Evolutionary conservation across 2,329 filamentous ascomycete genomes (phyloP).

Genomic region (Ophiocordyceps camponoti-saundersi): DNA sequence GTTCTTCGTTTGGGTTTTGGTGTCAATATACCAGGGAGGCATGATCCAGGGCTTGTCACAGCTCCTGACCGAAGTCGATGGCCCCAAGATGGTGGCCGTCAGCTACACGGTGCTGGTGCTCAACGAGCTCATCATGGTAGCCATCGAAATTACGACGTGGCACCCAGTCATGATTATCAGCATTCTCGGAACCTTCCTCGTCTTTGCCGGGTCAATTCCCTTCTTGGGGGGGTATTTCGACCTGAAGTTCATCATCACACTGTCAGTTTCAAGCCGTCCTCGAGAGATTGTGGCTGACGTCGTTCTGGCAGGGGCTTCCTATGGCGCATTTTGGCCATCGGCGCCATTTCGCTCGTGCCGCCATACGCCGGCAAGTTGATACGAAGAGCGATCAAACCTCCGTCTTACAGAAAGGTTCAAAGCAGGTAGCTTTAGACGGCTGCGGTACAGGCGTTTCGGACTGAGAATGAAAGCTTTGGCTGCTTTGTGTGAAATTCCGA

Average conservation of each 20-base stretch:
- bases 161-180: conserved; percentile 79
- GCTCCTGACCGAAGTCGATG: conserved; percentile 63
- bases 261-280: conserved; percentile 24
- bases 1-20: conserved; percentile 92
- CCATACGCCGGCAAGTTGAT: conserved; percentile 80
- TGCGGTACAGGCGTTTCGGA: background rate
- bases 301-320: conserved; percentile 48
- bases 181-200: conserved; percentile 62
- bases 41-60: conserved; percentile 93
- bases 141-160: conserved; percentile 93
- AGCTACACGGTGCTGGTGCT: conserved; percentile 83
- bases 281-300: background rate
- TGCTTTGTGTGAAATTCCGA: conserved; percentile 2
- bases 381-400: conserved; percentile 70
- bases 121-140: conserved; percentile 95
- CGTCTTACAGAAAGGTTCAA: conserved; percentile 87
- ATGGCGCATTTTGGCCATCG: conserved; percentile 74
- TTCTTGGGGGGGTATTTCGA: conserved; percentile 87
- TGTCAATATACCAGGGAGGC: conserved; percentile 87
- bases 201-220: conserved; percentile 72
- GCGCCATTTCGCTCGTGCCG: conserved; percentile 65
- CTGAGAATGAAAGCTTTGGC: background rate
- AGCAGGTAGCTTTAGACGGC: conserved; percentile 28
- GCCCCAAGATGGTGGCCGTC: conserved; percentile 66
- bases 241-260: conserved; percentile 56